Evolutionary conservation across 768 basidiomycete genomes (phyloP), one percentile per base, ranked within the genome.

Genomic region (Multifurca ochricompacta): DNA sequence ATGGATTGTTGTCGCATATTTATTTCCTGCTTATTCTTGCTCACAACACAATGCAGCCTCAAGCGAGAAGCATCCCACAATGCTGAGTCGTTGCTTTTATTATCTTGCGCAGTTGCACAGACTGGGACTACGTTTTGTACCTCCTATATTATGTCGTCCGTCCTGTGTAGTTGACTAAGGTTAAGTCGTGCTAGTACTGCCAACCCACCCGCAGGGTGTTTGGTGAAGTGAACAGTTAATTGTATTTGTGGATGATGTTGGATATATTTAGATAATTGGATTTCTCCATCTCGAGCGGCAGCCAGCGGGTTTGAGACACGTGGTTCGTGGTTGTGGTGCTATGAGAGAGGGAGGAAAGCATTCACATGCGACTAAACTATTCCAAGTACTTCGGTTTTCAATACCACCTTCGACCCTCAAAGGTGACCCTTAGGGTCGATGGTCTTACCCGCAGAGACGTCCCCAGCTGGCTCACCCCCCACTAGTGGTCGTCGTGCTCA

Each of bases 391-490:
- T 45, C 10, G 18, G 31, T 27, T 31, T 30, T 28, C 42, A 18
- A 5, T 16, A 25, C 45, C 34, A 14, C 43, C n/a, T 10, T 27
- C 25, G 41, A 42, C 7, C 18, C 13, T 21, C 14, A 8, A 41
- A 46, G 23, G 9, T 27, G n/a, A 18, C 23, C 2, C 25, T 19
- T 45, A 30, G 34, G 11, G 40, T 35, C 41, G 25, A 55, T 58
- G 53, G 35, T 54, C 34, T 7, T n/a, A 46, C 51, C 56, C 9
- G 36, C 37, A 4, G 44, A 57, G n/a, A 35, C 56, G 2, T 35
- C 52, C 25, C 68, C 69, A 60, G 57, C 61, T 49, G 62, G 52
- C 23, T 59, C 64, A 25, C 64, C 66, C 16, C 52, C 53, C 36
- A 31, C 65, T 14, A 58, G 53, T 53, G 62, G 58, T 53, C 54